Evolutionary conservation across 2,329 filamentous ascomycete genomes (phyloP).

Genomic region (Xylogone sp.): DNA sequence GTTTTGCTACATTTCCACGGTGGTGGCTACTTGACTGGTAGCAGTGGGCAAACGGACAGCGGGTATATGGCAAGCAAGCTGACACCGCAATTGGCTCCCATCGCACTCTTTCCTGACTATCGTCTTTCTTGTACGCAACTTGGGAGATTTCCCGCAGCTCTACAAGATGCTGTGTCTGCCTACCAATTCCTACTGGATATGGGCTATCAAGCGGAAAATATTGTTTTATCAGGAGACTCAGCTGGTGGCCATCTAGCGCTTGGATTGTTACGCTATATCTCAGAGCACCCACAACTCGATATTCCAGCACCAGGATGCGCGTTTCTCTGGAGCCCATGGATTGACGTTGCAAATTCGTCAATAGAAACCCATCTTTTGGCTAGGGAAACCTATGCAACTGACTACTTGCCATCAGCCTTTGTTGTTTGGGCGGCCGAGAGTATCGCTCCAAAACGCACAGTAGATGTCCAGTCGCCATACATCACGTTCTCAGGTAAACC

Average conservation of each 20-base stretch:
- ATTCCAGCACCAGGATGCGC: slow-evolving; percentile 33
- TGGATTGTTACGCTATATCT: slow-evolving; percentile 41
- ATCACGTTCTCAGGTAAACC: slow-evolving; percentile 32
- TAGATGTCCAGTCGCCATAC: slow-evolving; percentile 31
- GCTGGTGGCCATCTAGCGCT: slow-evolving; percentile 45
- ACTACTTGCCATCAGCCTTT: slow-evolving; percentile 37
- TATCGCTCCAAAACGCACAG: slow-evolving; percentile 25
- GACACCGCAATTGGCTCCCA: slow-evolving; percentile 31
- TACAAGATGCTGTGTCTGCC: slow-evolving; percentile 44
- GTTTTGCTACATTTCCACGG: slow-evolving; percentile 46
- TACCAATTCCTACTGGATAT: slow-evolving; percentile 41
- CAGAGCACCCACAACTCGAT: slow-evolving; percentile 28
- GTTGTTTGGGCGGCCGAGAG: slow-evolving; percentile 37
- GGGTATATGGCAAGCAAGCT: slow-evolving; percentile 31
- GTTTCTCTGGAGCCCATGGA: slow-evolving; percentile 40
- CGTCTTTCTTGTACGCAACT: slow-evolving; percentile 38
- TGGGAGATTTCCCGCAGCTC: slow-evolving; percentile 45
- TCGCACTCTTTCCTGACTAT: slow-evolving; percentile 44
- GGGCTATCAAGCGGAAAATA: slow-evolving; percentile 33
- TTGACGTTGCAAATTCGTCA: slow-evolving; percentile 30
- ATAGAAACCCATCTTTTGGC: slow-evolving; percentile 17
- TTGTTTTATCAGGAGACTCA: slow-evolving; percentile 44
- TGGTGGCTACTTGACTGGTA: slow-evolving; percentile 42
- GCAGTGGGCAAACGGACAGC: slow-evolving; percentile 32
- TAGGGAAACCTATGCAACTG: slow-evolving; percentile 21